These are phyloP conservation scores for Rhodamnia argentea DNA, from an alignment of 345 rosid genomes.

Conservation along the genomic window DNA sequence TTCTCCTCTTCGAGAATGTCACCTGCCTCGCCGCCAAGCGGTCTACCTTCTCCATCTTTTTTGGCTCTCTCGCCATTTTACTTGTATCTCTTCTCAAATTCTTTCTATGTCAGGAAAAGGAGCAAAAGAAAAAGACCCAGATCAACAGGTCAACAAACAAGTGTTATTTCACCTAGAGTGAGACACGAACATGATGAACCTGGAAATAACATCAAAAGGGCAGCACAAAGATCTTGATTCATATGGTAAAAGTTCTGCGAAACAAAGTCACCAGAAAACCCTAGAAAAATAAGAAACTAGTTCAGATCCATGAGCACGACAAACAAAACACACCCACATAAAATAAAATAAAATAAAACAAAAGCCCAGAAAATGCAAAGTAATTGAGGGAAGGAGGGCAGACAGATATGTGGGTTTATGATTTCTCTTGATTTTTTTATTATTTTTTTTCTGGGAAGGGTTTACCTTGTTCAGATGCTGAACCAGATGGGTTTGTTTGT, in stretches of 20 bases:
- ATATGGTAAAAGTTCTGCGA: not conserved
- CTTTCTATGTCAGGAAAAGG: not conserved
- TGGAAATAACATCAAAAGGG: not conserved
- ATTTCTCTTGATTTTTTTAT: not conserved
- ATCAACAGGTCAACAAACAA: not conserved
- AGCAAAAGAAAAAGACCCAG: not conserved
- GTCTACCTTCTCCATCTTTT: slow-evolving; percentile 44
- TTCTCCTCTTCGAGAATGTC: slow-evolving; percentile 48
- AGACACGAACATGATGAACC: not conserved
- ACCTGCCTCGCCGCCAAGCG: slow-evolving; percentile 48
- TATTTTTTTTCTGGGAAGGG: not conserved
- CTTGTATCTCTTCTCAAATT: not conserved
- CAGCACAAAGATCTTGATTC: not conserved
- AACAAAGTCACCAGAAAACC: not conserved
- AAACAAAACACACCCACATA: not conserved
- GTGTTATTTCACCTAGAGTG: not conserved
- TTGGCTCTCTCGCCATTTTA: slow-evolving; percentile 26
- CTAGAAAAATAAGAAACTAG: not conserved
- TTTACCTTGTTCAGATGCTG: not conserved
- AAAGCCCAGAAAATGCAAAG: not conserved
- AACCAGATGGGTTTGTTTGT: not conserved
- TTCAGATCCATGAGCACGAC: not conserved
- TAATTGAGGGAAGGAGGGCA: slow-evolving; percentile 21
- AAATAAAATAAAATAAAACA: not conserved
- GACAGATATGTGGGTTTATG: not conserved